Conservation (phyloP, 306 rosid species). For the Cyclanthera cordifolia region DNA sequence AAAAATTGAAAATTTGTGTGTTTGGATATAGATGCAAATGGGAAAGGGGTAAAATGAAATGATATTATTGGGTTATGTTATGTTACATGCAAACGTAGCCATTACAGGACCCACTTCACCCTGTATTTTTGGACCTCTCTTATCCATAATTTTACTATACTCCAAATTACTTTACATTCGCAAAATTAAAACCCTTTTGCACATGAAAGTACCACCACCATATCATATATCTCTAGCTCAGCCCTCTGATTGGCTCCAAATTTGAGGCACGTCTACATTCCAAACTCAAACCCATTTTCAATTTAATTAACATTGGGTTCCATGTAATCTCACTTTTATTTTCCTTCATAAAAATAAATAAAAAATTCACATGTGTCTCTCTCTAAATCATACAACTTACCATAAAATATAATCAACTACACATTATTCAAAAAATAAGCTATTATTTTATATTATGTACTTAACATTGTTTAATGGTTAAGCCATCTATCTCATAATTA, state of each 20-base stretch:
- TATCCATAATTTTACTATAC: not conserved
- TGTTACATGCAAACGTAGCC: conserved; percentile 3
- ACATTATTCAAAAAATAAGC: too few relatives aligned
- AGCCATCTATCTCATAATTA: too few relatives aligned
- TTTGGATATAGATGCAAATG: not conserved
- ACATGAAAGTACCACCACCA: not conserved
- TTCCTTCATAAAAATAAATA: too few relatives aligned
- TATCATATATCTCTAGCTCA: not conserved
- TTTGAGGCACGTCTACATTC: conserved; percentile 1
- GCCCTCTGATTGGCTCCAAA: not conserved
- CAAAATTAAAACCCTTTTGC: too few relatives aligned
- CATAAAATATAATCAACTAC: too few relatives aligned
- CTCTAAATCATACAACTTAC: too few relatives aligned
- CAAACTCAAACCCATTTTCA: not conserved
- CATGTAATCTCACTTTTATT: not conserved
- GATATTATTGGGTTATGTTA: not conserved
- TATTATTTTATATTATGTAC: too few relatives aligned
- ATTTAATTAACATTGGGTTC: not conserved
- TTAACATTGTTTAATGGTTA: too few relatives aligned
- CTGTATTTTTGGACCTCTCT: not conserved
- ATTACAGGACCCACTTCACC: conserved; percentile 1
- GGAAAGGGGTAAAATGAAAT: not conserved
- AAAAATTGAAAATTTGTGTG: not conserved
- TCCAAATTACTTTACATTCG: not conserved
- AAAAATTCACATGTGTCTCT: too few relatives aligned